These are phyloP conservation scores for Phytophthora cryptogea DNA, from an alignment of 352 stramenopile genomes.

Conservation along the genomic window DNA sequence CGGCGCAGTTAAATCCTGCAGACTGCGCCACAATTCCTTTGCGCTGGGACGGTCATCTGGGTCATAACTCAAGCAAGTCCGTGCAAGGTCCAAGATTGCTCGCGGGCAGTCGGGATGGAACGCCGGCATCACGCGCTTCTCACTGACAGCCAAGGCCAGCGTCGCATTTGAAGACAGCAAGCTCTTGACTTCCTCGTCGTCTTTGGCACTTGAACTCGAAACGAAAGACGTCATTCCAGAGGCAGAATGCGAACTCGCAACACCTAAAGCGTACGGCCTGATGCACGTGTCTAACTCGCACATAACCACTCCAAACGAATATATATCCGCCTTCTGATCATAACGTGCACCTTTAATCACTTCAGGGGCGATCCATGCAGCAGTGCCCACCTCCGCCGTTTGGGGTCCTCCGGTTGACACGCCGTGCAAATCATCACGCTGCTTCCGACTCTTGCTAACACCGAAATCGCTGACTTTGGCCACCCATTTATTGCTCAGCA, in stretches of 20 bases:
- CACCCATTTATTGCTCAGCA: conserved; percentile 49
- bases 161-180: conserved; percentile 44
- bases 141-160: conserved; percentile 47
- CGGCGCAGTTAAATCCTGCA: conserved; percentile 22
- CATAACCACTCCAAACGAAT: conserved; percentile 62
- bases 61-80: conserved; percentile 50
- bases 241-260: conserved; percentile 21
- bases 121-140: conserved; percentile 38
- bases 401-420: conserved; percentile 28
- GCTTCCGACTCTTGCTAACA: conserved; percentile 43
- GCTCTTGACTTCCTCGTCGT: conserved; percentile 23
- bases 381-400: conserved; percentile 58
- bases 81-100: conserved; percentile 35
- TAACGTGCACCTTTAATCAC: conserved; percentile 55
- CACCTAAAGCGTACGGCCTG: conserved; percentile 42
- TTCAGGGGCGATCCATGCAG: conserved; percentile 61
- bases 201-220: conserved; percentile 6
- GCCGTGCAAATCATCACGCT: conserved; percentile 11
- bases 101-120: conserved; percentile 46
- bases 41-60: conserved; percentile 52
- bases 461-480: conserved; percentile 69
- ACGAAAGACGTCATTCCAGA: conserved; percentile 37
- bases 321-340: conserved; percentile 55
- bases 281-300: conserved; percentile 54
- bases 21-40: conserved; percentile 47